These are phyloP conservation scores for Metarhizium album DNA, from an alignment of 2,329 filamentous ascomycete species.

Conservation along the genomic window DNA sequence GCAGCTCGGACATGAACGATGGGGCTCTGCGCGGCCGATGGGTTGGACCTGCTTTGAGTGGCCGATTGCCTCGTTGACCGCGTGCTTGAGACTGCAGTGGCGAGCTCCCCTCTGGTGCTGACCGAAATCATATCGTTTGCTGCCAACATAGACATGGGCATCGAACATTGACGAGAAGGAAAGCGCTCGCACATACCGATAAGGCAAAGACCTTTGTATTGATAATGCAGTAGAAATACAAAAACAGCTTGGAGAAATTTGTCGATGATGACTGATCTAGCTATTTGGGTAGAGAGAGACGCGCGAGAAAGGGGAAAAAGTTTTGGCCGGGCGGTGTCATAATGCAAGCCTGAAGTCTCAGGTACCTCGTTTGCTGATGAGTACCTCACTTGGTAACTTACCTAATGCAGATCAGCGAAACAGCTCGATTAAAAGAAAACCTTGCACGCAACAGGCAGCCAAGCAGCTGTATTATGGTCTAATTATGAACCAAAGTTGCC, in stretches of 20 bases:
- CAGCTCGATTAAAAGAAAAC: too few relatives aligned
- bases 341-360: conserved; percentile 25
- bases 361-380: conserved; percentile 14
- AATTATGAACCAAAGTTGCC: too few relatives aligned
- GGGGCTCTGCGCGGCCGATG: background rate
- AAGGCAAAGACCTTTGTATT: background rate
- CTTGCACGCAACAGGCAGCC: too few relatives aligned
- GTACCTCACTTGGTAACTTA: too few relatives aligned
- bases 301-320: conserved; percentile 16
- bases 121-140: background rate
- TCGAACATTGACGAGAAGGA: background rate
- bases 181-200: conserved; percentile 2
- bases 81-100: too few relatives aligned
- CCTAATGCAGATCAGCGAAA: too few relatives aligned
- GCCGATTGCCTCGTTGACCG: background rate
- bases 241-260: conserved; percentile 1
- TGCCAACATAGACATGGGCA: background rate
- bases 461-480: background rate
- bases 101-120: background rate
- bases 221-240: conserved; percentile 4
- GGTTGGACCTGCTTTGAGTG: background rate
- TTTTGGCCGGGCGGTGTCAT: conserved; percentile 13
- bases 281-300: background rate
- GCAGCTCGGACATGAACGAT: background rate
- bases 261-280: background rate